phyloP scores from a whole-genome alignment of 129 eudicot species.

The Cynara cardunculus region DNA sequence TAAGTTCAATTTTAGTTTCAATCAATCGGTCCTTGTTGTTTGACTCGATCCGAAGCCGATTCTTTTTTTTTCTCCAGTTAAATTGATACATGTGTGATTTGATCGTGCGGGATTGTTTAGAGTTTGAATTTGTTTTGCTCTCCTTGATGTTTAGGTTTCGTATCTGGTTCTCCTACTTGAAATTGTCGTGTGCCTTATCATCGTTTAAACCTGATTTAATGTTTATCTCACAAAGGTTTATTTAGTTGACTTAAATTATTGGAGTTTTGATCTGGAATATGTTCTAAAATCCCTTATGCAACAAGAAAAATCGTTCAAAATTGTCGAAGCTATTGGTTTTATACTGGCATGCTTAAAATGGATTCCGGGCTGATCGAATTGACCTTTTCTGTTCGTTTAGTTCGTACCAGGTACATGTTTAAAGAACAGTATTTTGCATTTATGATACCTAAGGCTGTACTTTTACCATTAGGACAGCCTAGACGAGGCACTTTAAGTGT shows the following conservation, averaged over 20 bases:
- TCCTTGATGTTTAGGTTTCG: neutral
- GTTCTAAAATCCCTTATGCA: neutral
- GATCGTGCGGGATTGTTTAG: neutral
- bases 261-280: slow-evolving; percentile 17
- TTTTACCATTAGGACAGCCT: neutral
- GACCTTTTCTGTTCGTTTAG: neutral
- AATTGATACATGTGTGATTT: neutral
- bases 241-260: neutral
- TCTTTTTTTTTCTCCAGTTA: neutral
- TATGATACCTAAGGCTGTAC: neutral
- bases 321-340: neutral
- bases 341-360: neutral
- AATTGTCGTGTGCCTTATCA: slow-evolving; percentile 2
- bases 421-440: neutral
- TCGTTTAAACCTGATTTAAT: neutral
- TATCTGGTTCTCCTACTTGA: too few species aligned
- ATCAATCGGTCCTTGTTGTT: neutral
- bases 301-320: neutral
- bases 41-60: slow-evolving; percentile 8
- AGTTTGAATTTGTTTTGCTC: slow-evolving; percentile 1
- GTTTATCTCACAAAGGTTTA: neutral
- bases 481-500: neutral
- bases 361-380: neutral
- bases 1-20: slow-evolving; percentile 26
- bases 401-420: slow-evolving; percentile 6